These are phyloP conservation scores for Amanita fuliginea DNA, from an alignment of 768 basidiomycete genomes.

Conservation along the genomic window DNA sequence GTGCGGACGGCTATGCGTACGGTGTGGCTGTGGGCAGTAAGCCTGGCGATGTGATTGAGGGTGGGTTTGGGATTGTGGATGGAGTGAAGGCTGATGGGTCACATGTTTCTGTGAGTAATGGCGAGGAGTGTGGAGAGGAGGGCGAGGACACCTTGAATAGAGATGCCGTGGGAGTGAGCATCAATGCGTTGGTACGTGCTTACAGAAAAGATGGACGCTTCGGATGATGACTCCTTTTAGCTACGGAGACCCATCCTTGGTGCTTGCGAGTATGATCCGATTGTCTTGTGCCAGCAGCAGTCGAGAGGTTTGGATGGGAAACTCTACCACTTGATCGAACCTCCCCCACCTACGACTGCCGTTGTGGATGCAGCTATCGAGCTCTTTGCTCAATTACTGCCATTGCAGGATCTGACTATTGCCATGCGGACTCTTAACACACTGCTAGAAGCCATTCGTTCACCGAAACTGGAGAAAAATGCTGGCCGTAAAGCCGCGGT, in stretches of 20 bases:
- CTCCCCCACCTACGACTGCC: conserved; percentile 68
- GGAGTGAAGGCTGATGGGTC: conserved; percentile 34
- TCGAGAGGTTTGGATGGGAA: conserved; percentile 31
- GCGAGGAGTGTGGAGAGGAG: conserved; percentile 19
- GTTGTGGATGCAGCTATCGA: conserved; percentile 87
- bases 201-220: background rate
- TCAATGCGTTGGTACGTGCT: conserved; percentile 61
- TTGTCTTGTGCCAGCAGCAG: conserved; percentile 51
- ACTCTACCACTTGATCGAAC: conserved; percentile 30
- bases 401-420: conserved; percentile 59
- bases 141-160: conserved; percentile 48
- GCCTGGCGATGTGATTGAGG: conserved; percentile 3
- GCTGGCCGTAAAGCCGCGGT: conserved; percentile 80
- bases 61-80: conserved; percentile 5
- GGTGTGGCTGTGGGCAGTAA: conserved; percentile 29
- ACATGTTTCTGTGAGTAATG: conserved; percentile 29
- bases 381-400: conserved; percentile 71
- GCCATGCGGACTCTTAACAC: conserved; percentile 43
- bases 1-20: conserved; percentile 82
- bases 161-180: conserved; percentile 70
- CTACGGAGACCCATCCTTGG: conserved; percentile 69
- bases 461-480: conserved; percentile 79
- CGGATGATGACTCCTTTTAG: conserved; percentile 22
- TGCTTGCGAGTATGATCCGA: conserved; percentile 79
- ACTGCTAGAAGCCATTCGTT: conserved; percentile 55